Base-by-base conservation (phyloP, 352 stramenopile species). In the Globisporangium okanoganense region DNA sequence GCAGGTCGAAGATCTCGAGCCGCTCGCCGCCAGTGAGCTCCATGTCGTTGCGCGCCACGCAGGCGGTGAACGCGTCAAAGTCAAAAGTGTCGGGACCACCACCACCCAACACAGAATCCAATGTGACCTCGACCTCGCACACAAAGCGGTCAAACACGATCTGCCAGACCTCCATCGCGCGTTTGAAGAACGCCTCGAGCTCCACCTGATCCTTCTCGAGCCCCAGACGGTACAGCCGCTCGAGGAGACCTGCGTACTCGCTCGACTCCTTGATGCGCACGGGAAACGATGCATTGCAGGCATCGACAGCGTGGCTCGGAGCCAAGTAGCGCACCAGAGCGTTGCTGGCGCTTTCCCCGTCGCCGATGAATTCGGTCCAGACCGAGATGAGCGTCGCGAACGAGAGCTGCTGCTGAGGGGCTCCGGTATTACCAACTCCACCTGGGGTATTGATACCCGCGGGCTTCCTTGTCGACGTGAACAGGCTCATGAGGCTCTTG, bases 361-460 rank as follows among this genome's bases (percentile, higher is more conserved):
- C 81, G n/a, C 81, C 79, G 56, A 91, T 87, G 31, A 64, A 79
- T 41, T 88, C 81, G 3, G 68, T 85, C 77, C 79, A 91, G 50
- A 76, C 53, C 0, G 71, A 63, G 24, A 89, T 73, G 7, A 87
- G 66, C 1, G 71, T 50, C 7, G 70, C 71, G 31, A 82, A 87
- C 1, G 77, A 64, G 1, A 86, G 41, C 36, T 69, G 56, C n/a
- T 63, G 44, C 27, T 60, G 43, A 9, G 31, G 20, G 4, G 24
- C n/a, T 24, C 18, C 14, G 56, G 31, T 16, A 40, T 27, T 18
- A 55, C 25, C 20, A 53, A 36, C 25, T n/a, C 20, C 18, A 25
- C 40, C 13, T 69, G 59, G 0, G 70, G 70, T 12, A 61, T 60
- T 9, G 62, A 44, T 52, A 61, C 50, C 24, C 35, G 47, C 6